These are phyloP conservation scores for Entomortierella lignicola DNA, from an alignment of 192 early-diverging fungal species.

Conservation along the genomic window DNA sequence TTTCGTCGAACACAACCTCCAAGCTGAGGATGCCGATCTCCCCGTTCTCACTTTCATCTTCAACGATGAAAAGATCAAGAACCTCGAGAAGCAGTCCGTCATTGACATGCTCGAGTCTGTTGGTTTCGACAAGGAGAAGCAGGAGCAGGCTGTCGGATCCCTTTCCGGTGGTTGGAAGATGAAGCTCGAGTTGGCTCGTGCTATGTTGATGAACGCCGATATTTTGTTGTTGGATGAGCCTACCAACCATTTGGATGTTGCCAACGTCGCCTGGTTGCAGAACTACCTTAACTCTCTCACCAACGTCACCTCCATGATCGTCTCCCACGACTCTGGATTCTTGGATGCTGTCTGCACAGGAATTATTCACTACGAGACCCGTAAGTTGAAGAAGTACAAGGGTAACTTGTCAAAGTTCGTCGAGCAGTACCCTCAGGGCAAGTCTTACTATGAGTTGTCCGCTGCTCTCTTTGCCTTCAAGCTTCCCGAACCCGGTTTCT, in stretches of 20 bases:
- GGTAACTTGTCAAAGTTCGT: constrained; percentile 87
- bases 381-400: constrained; percentile 80
- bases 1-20: constrained; percentile 83
- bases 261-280: constrained; percentile 68
- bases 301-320: constrained; percentile 86
- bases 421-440: constrained; percentile 76
- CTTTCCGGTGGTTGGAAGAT: constrained; percentile 94
- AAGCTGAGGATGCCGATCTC: constrained; percentile 78
- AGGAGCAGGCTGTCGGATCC: constrained; percentile 73
- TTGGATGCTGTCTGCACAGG: constrained; percentile 82
- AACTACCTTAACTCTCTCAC: constrained; percentile 78
- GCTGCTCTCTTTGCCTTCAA: constrained; percentile 71
- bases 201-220: constrained; percentile 88
- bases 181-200: constrained; percentile 89
- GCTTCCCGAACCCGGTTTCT: constrained; percentile 81
- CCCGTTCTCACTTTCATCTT: constrained; percentile 76
- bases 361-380: constrained; percentile 86
- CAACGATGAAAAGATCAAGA: constrained; percentile 65
- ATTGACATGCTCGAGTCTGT: constrained; percentile 65
- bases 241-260: constrained; percentile 87
- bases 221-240: constrained; percentile 88
- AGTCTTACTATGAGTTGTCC: constrained; percentile 79
- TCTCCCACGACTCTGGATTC: constrained; percentile 90
- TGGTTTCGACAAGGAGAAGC: constrained; percentile 77
- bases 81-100: constrained; percentile 64